Evolutionary conservation across 306 rosid genomes (phyloP).

Genomic region (Prunus kanzakura): DNA sequence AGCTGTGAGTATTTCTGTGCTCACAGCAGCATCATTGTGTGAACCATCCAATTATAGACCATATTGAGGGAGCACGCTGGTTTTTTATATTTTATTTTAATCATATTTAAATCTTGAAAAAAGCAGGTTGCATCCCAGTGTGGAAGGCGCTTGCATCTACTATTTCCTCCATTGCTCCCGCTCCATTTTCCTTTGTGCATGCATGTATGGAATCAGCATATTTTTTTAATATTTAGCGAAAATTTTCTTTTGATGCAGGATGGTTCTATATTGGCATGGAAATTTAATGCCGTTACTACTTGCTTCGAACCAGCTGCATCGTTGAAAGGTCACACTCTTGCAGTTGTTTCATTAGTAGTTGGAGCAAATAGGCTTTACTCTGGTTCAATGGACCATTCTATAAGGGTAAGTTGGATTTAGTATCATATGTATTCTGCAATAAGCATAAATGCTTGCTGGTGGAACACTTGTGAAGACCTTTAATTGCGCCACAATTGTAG

Average conservation of each 20-base stretch:
- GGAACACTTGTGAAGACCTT: not conserved
- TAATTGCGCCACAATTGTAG: not conserved
- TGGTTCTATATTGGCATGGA: conserved; percentile 89
- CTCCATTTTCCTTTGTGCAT: conserved; percentile 2
- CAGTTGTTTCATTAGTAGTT: conserved; percentile 88
- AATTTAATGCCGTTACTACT: conserved; percentile 69
- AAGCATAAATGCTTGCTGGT: not conserved
- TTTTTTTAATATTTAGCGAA: conserved; percentile 11
- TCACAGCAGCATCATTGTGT: not conserved
- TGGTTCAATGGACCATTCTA: conserved; percentile 92
- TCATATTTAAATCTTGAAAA: not conserved
- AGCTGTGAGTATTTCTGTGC: not conserved
- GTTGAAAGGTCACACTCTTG: conserved; percentile 68
- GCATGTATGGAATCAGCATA: not conserved
- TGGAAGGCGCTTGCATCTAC: not conserved
- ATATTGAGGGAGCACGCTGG: not conserved
- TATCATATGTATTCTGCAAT: not conserved
- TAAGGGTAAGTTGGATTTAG: conserved; percentile 50
- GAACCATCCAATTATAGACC: not conserved
- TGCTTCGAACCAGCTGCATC: conserved; percentile 86
- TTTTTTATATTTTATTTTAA: not conserved
- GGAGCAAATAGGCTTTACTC: conserved; percentile 97
- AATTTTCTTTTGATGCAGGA: conserved; percentile 53
- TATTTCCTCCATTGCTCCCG: not conserved
- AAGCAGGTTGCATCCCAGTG: not conserved